A percentile compares a stretch with the other conserved stretches of the same genome.
phyloP scores from a whole-genome alignment of 495 filamentous ascomycete species.

The Chaetomidium leptoderma region DNA sequence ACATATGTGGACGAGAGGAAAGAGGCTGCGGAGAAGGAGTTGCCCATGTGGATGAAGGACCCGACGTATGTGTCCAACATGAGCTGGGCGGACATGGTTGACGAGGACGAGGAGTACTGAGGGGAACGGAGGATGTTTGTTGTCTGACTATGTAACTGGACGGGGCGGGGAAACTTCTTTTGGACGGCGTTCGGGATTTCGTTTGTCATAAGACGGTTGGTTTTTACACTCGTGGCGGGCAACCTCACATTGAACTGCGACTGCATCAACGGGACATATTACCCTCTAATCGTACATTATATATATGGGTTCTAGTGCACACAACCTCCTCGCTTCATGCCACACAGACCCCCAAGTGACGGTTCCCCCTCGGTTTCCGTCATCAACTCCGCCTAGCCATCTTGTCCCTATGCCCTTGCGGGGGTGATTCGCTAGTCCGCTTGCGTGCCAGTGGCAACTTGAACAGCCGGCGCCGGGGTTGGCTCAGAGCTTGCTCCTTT shows the following conservation, averaged over 20 bases:
- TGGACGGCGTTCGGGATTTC: background rate
- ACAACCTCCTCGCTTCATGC: no score
- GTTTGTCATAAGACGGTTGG: background rate
- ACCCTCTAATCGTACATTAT: background rate
- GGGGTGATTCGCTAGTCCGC: background rate
- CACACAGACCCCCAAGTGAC: background rate
- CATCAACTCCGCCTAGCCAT: background rate
- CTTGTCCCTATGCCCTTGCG: conserved; percentile 1
- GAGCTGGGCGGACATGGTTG: background rate
- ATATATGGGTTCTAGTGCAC: background rate
- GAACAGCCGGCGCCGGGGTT: background rate
- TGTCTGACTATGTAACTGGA: background rate
- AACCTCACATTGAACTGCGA: background rate
- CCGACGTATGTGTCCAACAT: background rate
- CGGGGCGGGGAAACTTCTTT: no score
- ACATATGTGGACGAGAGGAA: background rate
- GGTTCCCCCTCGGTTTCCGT: background rate
- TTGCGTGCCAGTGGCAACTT: background rate
- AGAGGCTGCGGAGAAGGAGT: background rate
- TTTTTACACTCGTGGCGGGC: background rate
- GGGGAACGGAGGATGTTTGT: background rate
- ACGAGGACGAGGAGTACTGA: background rate
- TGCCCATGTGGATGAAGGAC: background rate
- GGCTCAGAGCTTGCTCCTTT: background rate
- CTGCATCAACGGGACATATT: background rate